These are phyloP conservation scores for Penicillium griseofulvum DNA, from an alignment of 2,329 filamentous ascomycete species.

Conservation along the genomic window DNA sequence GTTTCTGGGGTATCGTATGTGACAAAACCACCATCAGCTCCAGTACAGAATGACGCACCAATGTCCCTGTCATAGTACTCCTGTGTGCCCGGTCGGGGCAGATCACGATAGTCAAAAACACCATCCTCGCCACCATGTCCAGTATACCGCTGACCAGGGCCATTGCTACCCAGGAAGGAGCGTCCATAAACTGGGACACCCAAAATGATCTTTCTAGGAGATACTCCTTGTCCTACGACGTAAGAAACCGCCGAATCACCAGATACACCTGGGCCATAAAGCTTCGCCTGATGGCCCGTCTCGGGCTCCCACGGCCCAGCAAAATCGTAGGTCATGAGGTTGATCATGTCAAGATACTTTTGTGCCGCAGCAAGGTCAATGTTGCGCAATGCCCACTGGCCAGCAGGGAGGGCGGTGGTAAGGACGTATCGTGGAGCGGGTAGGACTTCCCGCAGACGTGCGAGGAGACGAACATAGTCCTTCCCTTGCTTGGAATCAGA, in stretches of 20 bases:
- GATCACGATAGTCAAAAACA: constrained; percentile 69
- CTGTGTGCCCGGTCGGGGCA: constrained; percentile 61
- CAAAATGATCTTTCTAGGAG: constrained; percentile 68
- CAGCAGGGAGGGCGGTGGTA: constrained; percentile 69
- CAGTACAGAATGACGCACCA: constrained; percentile 67
- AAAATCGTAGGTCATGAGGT: constrained; percentile 80
- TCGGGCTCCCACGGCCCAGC: constrained; percentile 66
- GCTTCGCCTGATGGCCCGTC: constrained; percentile 72
- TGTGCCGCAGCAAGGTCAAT: constrained; percentile 65
- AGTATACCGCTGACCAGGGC: constrained; percentile 61
- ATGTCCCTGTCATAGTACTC: constrained; percentile 67
- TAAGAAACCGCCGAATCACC: constrained; percentile 66
- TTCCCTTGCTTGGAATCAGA: constrained; percentile 63
- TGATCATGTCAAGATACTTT: constrained; percentile 69
- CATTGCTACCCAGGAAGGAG: constrained; percentile 66
- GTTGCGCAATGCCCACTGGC: constrained; percentile 62
- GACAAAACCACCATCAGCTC: constrained; percentile 73
- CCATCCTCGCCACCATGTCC: constrained; percentile 61
- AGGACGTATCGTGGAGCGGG: constrained; percentile 67
- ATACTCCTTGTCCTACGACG: constrained; percentile 64
- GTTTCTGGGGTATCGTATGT: constrained; percentile 77
- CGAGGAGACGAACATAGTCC: constrained; percentile 68
- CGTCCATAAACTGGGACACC: constrained; percentile 74
- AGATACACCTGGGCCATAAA: constrained; percentile 61
- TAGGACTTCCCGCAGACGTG: constrained; percentile 64